phyloP scores from a whole-genome alignment of 1,284 basidiomycete species.

The Moesziomyces parantarcticus region DNA sequence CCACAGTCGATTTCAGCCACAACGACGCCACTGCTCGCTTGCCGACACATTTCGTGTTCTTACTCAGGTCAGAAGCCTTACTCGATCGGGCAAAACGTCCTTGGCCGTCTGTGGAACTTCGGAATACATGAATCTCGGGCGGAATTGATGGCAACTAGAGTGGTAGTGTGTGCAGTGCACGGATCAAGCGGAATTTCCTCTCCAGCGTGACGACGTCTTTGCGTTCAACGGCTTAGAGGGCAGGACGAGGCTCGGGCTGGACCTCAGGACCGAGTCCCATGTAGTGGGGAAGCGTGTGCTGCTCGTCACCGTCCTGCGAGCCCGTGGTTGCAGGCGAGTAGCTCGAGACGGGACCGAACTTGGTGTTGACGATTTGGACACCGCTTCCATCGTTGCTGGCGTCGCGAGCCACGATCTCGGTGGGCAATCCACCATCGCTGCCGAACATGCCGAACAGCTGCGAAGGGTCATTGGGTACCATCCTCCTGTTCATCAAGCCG shows the following conservation, averaged over 20 bases:
- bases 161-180: too few species aligned
- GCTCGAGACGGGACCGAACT: slow-evolving; percentile 11
- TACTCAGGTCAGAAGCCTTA: too few species aligned
- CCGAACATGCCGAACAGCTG: slow-evolving; percentile 1
- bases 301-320: not conserved
- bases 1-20: too few species aligned
- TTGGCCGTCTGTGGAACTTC: too few species aligned
- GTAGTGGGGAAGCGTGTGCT: slow-evolving; percentile 15
- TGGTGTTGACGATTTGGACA: slow-evolving; percentile 8
- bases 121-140: too few species aligned
- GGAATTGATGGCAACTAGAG: too few species aligned
- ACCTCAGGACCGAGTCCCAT: slow-evolving; percentile 11
- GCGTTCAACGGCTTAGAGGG: too few species aligned
- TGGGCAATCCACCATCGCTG: slow-evolving; percentile 3
- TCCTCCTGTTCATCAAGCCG: slow-evolving; percentile 1
- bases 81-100: too few species aligned
- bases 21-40: too few species aligned
- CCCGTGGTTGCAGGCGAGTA: not conserved
- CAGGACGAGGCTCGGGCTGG: slow-evolving; percentile 2
- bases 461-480: slow-evolving; percentile 5
- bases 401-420: slow-evolving; percentile 13
- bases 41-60: too few species aligned
- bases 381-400: slow-evolving; percentile 1
- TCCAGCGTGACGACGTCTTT: too few species aligned
- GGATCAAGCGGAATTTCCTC: too few species aligned